These are phyloP conservation scores for Penicillium fuscoglaucum DNA, from an alignment of 2,329 filamentous ascomycete species.

Conservation along the genomic window DNA sequence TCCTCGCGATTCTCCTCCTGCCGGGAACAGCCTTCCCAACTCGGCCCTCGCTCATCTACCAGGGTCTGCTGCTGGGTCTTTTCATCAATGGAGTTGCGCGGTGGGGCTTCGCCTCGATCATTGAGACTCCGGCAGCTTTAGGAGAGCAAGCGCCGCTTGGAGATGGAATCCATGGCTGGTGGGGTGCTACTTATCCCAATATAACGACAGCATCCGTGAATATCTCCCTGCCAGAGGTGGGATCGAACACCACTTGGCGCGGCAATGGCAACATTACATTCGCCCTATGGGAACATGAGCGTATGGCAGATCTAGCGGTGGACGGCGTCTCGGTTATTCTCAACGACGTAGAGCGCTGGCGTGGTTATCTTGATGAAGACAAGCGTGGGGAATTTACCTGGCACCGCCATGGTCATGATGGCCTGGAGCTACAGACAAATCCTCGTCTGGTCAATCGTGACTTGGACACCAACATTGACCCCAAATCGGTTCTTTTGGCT, in stretches of 20 bases:
- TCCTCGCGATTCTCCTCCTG: slow-evolving; percentile 80
- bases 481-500: slow-evolving; percentile 13
- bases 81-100: slow-evolving; percentile 93
- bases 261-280: slow-evolving; percentile 51
- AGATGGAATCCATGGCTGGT: slow-evolving; percentile 44
- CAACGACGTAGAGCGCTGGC: slow-evolving; percentile 64
- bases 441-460: slow-evolving; percentile 27
- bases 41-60: slow-evolving; percentile 78
- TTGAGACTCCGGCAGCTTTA: slow-evolving; percentile 76
- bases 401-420: slow-evolving; percentile 45
- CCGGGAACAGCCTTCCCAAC: slow-evolving; percentile 89
- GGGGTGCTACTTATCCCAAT: slow-evolving; percentile 51
- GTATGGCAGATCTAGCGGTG: slow-evolving; percentile 43
- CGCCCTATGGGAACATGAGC: slow-evolving; percentile 42
- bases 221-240: slow-evolving; percentile 46
- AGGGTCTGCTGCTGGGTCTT: slow-evolving; percentile 83
- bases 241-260: slow-evolving; percentile 30
- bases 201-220: slow-evolving; percentile 51
- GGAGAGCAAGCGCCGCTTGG: slow-evolving; percentile 51
- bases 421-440: slow-evolving; percentile 36
- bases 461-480: slow-evolving; percentile 12
- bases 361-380: slow-evolving; percentile 56
- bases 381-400: slow-evolving; percentile 52
- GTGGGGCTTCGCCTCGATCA: slow-evolving; percentile 88
- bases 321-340: slow-evolving; percentile 62